Conservation (phyloP, 2,329 filamentous ascomycete genomes). For the Hypoxylon sp. region DNA sequence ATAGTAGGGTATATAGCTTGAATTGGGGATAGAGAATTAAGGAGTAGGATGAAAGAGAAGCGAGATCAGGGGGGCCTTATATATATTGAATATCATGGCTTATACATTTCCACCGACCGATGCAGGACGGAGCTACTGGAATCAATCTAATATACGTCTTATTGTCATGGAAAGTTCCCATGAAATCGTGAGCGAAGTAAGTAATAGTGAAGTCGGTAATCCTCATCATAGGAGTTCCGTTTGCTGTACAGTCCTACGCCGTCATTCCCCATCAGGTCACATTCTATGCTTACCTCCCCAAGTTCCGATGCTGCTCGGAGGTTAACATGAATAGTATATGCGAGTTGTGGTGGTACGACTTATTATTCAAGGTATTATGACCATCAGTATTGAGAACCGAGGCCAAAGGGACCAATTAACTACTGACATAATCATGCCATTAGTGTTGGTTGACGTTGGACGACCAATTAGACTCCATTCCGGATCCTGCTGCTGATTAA, state of each 20-base stretch:
- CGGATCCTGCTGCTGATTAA: conserved; percentile 9
- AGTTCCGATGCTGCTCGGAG: conserved; percentile 20
- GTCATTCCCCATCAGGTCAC: neutral
- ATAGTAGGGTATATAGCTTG: neutral
- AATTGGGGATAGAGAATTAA: neutral
- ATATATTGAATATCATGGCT: neutral
- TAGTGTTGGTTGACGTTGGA: neutral
- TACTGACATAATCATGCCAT: too few relatives aligned
- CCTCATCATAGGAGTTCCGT: conserved; percentile 1
- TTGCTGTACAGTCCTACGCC: neutral
- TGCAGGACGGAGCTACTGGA: neutral
- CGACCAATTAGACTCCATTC: conserved; percentile 5
- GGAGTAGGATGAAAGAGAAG: neutral
- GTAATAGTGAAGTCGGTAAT: neutral
- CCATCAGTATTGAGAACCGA: neutral
- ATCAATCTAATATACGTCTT: neutral
- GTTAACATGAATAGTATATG: neutral
- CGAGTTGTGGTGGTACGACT: neutral
- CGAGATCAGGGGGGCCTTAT: neutral
- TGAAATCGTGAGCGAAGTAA: neutral
- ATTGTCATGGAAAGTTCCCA: neutral
- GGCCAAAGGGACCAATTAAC: too few relatives aligned
- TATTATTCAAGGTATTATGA: neutral
- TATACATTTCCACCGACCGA: neutral
- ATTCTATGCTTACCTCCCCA: neutral